Percentiles rank a stretch among this genome's conserved stretches.
Conservation (phyloP, 202 grass and related monocot species). For the Zoysia matrella region DNA sequence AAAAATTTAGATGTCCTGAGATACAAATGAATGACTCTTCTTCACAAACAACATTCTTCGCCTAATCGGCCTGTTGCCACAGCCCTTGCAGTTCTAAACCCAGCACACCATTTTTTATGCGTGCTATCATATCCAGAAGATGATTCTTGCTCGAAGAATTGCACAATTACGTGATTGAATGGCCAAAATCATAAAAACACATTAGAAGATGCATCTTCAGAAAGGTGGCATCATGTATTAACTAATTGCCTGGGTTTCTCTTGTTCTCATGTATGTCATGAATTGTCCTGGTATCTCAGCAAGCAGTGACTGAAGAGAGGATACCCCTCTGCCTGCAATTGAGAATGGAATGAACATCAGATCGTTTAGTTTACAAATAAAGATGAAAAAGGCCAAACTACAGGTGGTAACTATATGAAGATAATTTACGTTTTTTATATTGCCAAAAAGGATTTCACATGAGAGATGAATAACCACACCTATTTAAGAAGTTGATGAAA, state of each 20-base stretch:
- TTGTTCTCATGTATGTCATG: background rate
- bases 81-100: constrained; percentile 16
- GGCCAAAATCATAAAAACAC: constrained; percentile 36
- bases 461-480: background rate
- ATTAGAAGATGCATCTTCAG: background rate
- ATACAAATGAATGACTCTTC: background rate
- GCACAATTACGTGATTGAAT: constrained; percentile 24
- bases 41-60: constrained; percentile 9
- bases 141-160: constrained; percentile 38
- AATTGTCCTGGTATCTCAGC: too few relatives aligned
- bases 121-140: constrained; percentile 18
- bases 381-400: constrained; percentile 27
- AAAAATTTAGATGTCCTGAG: background rate
- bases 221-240: constrained; percentile 46
- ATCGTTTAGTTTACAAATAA: constrained; percentile 17
- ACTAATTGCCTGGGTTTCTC: constrained; percentile 65
- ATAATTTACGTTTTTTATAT: constrained; percentile 1
- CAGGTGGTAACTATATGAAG: constrained; percentile 20
- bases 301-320: too few relatives aligned
- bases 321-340: too few relatives aligned
- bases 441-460: background rate
- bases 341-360: too few relatives aligned
- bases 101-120: constrained; percentile 19
- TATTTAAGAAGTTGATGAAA: constrained; percentile 1
- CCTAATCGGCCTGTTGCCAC: background rate